A percentile compares a stretch with the other conserved stretches of the same genome.
Evolutionary conservation across 2,329 filamentous ascomycete genomes (phyloP).

Genomic region (Diaporthe destruens): DNA sequence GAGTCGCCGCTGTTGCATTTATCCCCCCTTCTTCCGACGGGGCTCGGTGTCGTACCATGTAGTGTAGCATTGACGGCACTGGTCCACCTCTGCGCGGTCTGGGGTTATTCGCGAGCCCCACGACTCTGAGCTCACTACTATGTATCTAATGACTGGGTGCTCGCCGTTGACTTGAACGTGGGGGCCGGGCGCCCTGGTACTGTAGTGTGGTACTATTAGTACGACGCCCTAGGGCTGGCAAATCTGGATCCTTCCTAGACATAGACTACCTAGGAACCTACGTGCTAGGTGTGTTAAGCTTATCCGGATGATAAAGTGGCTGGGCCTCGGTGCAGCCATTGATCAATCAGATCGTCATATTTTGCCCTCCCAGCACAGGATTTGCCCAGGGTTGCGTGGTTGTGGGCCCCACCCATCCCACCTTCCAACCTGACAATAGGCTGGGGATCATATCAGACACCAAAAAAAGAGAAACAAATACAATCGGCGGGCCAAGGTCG

Average conservation of each 20-base stretch:
- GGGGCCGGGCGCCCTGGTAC: neutral
- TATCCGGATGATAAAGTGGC: neutral
- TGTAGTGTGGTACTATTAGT: too few relatives aligned
- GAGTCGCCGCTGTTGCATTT: neutral
- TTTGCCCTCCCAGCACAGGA: neutral
- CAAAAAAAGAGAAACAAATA: neutral
- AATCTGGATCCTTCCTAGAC: neutral
- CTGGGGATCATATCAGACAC: neutral
- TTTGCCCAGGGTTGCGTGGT: neutral
- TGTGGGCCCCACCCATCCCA: constrained; percentile 15
- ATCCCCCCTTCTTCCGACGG: neutral
- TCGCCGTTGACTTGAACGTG: neutral
- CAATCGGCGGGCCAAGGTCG: neutral
- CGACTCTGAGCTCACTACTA: neutral
- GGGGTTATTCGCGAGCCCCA: neutral
- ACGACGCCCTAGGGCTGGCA: neutral
- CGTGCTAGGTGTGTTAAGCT: neutral
- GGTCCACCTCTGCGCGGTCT: too few relatives aligned
- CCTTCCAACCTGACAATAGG: neutral
- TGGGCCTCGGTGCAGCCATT: neutral
- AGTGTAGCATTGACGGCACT: neutral
- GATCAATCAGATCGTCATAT: constrained; percentile 26
- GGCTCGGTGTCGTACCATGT: neutral
- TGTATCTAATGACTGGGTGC: too few relatives aligned
- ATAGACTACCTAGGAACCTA: neutral